These are phyloP conservation scores for Rhododendron simsii DNA, from an alignment of 148 eudicot species.

Conservation along the genomic window DNA sequence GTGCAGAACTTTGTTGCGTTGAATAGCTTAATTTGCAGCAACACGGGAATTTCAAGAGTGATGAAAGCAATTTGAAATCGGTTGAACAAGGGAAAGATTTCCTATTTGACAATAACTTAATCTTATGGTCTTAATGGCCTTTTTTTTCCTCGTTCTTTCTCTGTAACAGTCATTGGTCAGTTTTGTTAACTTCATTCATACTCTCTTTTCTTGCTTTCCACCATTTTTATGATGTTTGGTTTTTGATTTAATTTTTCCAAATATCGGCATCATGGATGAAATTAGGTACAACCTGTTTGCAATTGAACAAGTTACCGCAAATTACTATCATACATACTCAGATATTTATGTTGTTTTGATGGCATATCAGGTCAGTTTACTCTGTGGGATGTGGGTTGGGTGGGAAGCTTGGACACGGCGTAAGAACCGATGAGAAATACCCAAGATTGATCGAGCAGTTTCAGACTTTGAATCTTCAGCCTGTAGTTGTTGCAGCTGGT, in stretches of 20 bases:
- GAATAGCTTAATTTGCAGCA: background rate
- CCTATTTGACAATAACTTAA: background rate
- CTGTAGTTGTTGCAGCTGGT: constrained; percentile 81
- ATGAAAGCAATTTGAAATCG: background rate
- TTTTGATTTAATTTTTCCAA: background rate
- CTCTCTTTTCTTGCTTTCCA: background rate
- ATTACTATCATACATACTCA: background rate
- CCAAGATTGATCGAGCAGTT: constrained; percentile 79
- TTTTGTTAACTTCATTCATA: background rate
- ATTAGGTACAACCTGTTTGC: background rate
- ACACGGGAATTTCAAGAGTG: background rate
- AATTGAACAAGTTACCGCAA: background rate
- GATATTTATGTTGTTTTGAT: background rate
- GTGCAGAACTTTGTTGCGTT: background rate
- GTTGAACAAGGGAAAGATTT: background rate
- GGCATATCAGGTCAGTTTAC: constrained; percentile 72
- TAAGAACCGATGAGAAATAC: constrained; percentile 62
- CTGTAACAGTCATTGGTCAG: background rate
- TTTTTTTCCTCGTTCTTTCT: background rate
- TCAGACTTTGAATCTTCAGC: constrained; percentile 66
- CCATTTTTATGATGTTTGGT: background rate
- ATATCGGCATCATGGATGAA: background rate
- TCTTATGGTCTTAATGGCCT: background rate
- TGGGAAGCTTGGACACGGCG: constrained; percentile 93
- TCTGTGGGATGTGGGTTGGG: constrained; percentile 98